Percentiles rank a stretch among this genome's conserved stretches.
phyloP scores from a whole-genome alignment of 2,329 filamentous ascomycete genomes.

The Fusarium incarnatum region DNA sequence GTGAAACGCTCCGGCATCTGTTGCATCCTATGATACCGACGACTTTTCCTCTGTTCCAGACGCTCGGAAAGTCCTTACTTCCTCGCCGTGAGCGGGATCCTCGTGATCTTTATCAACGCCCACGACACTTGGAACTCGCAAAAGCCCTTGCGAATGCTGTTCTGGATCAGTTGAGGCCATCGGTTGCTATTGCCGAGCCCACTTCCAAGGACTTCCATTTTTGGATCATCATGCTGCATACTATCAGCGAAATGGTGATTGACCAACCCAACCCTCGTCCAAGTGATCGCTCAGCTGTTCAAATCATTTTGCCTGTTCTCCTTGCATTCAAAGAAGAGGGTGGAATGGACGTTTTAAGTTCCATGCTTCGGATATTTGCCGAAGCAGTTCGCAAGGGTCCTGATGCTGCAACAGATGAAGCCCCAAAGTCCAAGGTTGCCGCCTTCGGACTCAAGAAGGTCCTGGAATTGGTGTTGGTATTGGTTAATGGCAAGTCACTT shows the following conservation, averaged over 20 bases:
- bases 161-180: slow-evolving; percentile 71
- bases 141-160: slow-evolving; percentile 78
- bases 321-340: slow-evolving; percentile 86
- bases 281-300: slow-evolving; percentile 61
- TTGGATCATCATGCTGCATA: slow-evolving; percentile 83
- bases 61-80: slow-evolving; percentile 83
- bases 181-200: slow-evolving; percentile 57
- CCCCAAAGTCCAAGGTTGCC: slow-evolving; percentile 61
- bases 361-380: slow-evolving; percentile 76
- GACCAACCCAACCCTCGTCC: slow-evolving; percentile 65
- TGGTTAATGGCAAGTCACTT: slow-evolving; percentile 83
- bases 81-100: slow-evolving; percentile 70
- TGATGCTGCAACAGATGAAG: slow-evolving; percentile 60
- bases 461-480: slow-evolving; percentile 80
- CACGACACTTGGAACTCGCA: slow-evolving; percentile 66
- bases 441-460: slow-evolving; percentile 80
- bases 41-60: slow-evolving; percentile 87
- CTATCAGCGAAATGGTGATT: slow-evolving; percentile 81
- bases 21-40: slow-evolving; percentile 82
- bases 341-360: slow-evolving; percentile 79
- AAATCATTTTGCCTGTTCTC: slow-evolving; percentile 80
- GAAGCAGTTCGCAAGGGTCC: slow-evolving; percentile 46
- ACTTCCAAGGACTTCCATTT: slow-evolving; percentile 78
- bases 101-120: slow-evolving; percentile 69
- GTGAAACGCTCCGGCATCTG: slow-evolving; percentile 78